phyloP scores from a whole-genome alignment of 129 eudicot species.

The Escallonia herrerae region DNA sequence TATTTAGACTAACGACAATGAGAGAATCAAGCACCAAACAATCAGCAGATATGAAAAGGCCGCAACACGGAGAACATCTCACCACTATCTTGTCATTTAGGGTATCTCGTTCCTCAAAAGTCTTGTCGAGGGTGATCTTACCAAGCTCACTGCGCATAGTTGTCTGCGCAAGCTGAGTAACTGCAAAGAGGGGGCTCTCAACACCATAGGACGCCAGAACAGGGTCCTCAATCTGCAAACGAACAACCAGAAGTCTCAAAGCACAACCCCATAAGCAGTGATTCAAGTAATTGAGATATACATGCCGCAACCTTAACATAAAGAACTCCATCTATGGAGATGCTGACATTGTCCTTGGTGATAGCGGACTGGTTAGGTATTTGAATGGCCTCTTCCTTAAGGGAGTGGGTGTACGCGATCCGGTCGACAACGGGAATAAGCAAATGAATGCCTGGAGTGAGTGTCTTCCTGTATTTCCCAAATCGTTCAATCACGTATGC shows the following conservation, averaged over 20 bases:
- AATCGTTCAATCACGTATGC: conserved; percentile 81
- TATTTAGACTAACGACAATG: too few species aligned
- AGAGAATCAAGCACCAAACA: background rate
- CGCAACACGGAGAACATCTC: conserved; percentile 10
- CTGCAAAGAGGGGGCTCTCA: conserved; percentile 76
- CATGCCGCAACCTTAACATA: conserved; percentile 50
- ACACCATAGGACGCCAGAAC: conserved; percentile 83
- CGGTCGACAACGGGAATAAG: conserved; percentile 72
- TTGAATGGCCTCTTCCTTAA: conserved; percentile 78
- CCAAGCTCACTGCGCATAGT: conserved; percentile 99
- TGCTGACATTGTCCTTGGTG: conserved; percentile 85
- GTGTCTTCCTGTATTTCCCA: conserved; percentile 62
- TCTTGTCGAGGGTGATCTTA: conserved; percentile 83
- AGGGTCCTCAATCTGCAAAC: conserved; percentile 69
- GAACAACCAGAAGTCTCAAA: background rate
- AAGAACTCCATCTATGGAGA: conserved; percentile 74
- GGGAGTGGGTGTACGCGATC: conserved; percentile 83
- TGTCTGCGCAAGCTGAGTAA: conserved; percentile 90
- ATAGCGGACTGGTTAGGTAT: conserved; percentile 83
- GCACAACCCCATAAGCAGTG: background rate
- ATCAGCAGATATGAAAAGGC: background rate
- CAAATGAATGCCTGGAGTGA: conserved; percentile 75
- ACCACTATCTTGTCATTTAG: conserved; percentile 86
- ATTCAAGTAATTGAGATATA: background rate
- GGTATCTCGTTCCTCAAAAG: conserved; percentile 91